phyloP scores from a whole-genome alignment of 768 basidiomycete species.

The Suillus alpinus region DNA sequence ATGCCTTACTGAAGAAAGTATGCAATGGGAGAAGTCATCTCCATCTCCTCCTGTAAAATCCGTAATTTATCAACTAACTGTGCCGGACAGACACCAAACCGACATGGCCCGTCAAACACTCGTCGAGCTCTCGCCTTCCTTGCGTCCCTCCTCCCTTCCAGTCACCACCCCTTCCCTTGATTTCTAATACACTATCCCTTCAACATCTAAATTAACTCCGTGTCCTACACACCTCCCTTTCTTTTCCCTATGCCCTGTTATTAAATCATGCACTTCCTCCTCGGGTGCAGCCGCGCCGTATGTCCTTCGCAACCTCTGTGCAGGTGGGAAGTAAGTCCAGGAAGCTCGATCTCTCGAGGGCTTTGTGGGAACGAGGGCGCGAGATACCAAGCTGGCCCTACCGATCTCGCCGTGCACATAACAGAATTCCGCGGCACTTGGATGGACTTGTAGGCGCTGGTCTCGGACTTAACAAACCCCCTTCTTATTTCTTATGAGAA shows the following conservation, averaged over 20 bases:
- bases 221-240: neutral
- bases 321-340: constrained; percentile 94
- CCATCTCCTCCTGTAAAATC: neutral
- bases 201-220: neutral
- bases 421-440: constrained; percentile 65
- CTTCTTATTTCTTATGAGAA: neutral
- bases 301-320: constrained; percentile 84
- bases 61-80: neutral
- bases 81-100: constrained; percentile 61
- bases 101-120: constrained; percentile 75
- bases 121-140: constrained; percentile 59
- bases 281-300: constrained; percentile 82
- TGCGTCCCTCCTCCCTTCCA: constrained; percentile 52
- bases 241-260: constrained; percentile 57
- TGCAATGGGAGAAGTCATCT: constrained; percentile 51
- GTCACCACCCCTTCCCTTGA: constrained; percentile 21
- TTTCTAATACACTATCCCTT: neutral
- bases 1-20: constrained; percentile 82
- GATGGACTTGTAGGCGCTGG: constrained; percentile 84
- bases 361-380: constrained; percentile 53
- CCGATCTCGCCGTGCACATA: constrained; percentile 31
- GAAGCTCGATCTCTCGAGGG: constrained; percentile 74
- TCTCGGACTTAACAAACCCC: constrained; percentile 21
- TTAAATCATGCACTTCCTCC: constrained; percentile 68
- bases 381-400: constrained; percentile 18